A percentile compares a stretch with the other conserved stretches of the same genome.
phyloP scores from a whole-genome alignment of 305 asterid species.

The Euphrasia arctica region DNA sequence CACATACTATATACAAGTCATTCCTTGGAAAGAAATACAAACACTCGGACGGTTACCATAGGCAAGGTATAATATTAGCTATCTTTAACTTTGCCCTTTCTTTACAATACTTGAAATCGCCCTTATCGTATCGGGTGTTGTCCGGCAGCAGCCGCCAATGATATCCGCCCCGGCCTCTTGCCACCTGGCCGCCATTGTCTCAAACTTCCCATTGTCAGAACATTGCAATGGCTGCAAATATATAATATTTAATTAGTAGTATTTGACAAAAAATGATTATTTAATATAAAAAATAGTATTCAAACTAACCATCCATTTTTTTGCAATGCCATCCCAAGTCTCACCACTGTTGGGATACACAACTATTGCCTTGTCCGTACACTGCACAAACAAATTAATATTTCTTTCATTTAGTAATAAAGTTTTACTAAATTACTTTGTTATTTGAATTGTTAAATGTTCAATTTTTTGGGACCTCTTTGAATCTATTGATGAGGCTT shows the following conservation, averaged over 20 bases:
- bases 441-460: background rate
- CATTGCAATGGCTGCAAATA: constrained; percentile 58
- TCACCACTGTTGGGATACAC: constrained; percentile 90
- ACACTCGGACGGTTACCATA: too few relatives aligned
- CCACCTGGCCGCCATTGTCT: constrained; percentile 50
- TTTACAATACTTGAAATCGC: constrained; percentile 41
- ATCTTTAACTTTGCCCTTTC: too few relatives aligned
- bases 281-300: background rate
- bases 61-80: too few relatives aligned
- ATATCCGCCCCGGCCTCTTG: constrained; percentile 69
- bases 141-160: constrained; percentile 77
- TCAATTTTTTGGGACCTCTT: constrained; percentile 36
- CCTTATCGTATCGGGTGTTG: constrained; percentile 53
- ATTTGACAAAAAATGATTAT: background rate
- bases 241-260: too few relatives aligned
- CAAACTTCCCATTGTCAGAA: constrained; percentile 57
- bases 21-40: too few relatives aligned
- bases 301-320: constrained; percentile 67
- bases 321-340: constrained; percentile 69
- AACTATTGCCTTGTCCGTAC: constrained; percentile 58
- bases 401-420: background rate
- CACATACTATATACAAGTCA: too few relatives aligned
- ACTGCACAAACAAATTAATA: constrained; percentile 33
- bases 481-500: constrained; percentile 54
- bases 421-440: background rate